Base-by-base conservation (phyloP, 352 stramenopile species). In the Globisporangium spiculum region DNA sequence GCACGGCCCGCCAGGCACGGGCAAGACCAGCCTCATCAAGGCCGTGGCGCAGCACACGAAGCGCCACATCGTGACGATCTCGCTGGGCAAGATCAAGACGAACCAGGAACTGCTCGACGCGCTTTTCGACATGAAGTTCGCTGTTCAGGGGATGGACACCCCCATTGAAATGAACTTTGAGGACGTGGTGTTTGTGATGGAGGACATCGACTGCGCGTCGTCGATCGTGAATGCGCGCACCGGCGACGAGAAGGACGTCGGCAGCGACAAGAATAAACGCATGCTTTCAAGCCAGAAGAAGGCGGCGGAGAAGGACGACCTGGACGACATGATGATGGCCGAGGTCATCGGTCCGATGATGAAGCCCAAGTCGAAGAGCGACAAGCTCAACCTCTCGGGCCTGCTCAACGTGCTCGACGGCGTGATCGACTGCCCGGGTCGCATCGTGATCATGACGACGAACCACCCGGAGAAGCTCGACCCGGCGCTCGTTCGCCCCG, bases 381-480 rank as follows among this genome's bases (percentile, higher is more conserved):
- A 89, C 73, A 84, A 92, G 76, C 75, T 97, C 24, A 95, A 44
- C 36, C 73, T 97, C 3, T 79, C 83, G 16, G 90, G 91, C 0
- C 70, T 98, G 56, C 72, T 98, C 0, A 97, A 98, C 48, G 90
- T 96, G 1, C 73, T 98, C 1, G 93, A 98, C 71, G 93, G 92
- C 7, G 84, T 98, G 7, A 90, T 97, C 27, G 91, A 98, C 67
- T 91, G 78, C n/a, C 86, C 88, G 12, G 90, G 86, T 0, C 84
- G 91, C 52, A 98, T 98, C 65, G 78, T 98, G 2, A 92, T 98
- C 74, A 97, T 97, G 85, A 97, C 93, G 20, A 96, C 89, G 22
- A 98, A 98, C 76, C 88, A 97, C 68, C 93, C 90, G 16, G 93
- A 98, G 73, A 93, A 91, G 62, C 81, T 98, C 18, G 93, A 98